These are phyloP conservation scores for Phialemoniopsis sp. DNA, from an alignment of 2,329 filamentous ascomycete species.

Conservation along the genomic window DNA sequence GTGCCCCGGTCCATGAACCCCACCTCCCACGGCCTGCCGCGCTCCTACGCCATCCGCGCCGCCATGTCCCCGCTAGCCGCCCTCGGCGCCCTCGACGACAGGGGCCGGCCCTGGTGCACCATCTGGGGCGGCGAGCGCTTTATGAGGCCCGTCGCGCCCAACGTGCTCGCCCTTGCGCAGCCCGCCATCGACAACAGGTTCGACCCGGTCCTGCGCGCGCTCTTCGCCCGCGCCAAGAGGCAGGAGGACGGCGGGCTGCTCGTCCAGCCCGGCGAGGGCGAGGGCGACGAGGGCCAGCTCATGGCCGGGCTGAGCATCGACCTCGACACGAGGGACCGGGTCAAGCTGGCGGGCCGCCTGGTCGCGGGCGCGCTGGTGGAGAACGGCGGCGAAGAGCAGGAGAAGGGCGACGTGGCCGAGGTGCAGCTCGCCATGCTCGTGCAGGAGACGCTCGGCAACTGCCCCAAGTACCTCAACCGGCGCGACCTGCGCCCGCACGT, in stretches of 20 bases:
- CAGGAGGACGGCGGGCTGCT: slow-evolving; percentile 34
- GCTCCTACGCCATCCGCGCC: slow-evolving; percentile 57
- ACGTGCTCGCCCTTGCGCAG: slow-evolving; percentile 56
- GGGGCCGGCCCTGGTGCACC: slow-evolving; percentile 69
- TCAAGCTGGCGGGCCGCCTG: slow-evolving; percentile 71
- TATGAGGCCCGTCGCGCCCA: slow-evolving; percentile 52
- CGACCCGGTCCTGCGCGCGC: slow-evolving; percentile 66
- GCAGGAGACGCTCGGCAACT: slow-evolving; percentile 73
- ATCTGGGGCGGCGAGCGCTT: slow-evolving; percentile 77
- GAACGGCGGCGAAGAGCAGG: slow-evolving; percentile 15
- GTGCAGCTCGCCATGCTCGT: slow-evolving; percentile 62
- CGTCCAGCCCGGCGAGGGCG: slow-evolving; percentile 20
- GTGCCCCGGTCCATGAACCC: slow-evolving; percentile 58
- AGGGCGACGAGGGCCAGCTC: slow-evolving; percentile 28
- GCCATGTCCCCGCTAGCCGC: slow-evolving; percentile 64
- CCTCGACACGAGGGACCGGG: slow-evolving; percentile 61
- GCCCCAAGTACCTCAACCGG: slow-evolving; percentile 82
- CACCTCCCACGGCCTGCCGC: slow-evolving; percentile 58
- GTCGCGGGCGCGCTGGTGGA: slow-evolving; percentile 53
- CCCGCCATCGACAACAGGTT: slow-evolving; percentile 53
- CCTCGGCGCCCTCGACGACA: slow-evolving; percentile 64
- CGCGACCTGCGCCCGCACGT: slow-evolving; percentile 56
- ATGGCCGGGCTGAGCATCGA: slow-evolving; percentile 59
- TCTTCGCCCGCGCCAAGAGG: slow-evolving; percentile 41
- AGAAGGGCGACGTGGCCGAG: slow-evolving; percentile 20